Conservation (phyloP, 2,329 filamentous ascomycete species). For the Nothophoma quercina region DNA sequence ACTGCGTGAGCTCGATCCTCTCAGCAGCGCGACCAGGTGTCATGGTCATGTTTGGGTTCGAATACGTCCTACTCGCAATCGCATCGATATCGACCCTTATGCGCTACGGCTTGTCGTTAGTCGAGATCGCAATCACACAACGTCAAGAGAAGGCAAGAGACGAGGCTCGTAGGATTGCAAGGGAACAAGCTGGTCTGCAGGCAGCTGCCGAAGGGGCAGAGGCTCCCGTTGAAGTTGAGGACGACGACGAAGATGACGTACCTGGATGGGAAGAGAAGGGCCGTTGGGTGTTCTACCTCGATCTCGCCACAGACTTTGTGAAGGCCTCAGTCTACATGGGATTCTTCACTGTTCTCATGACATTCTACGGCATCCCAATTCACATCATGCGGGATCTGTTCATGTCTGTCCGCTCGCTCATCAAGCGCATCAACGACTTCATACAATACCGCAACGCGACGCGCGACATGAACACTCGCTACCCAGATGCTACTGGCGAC, state of each 20-base stretch:
- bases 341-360: slow-evolving; percentile 92
- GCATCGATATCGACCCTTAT: slow-evolving; percentile 79
- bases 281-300: slow-evolving; percentile 87
- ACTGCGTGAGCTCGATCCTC: slow-evolving; percentile 82
- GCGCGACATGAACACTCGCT: slow-evolving; percentile 88
- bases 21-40: slow-evolving; percentile 91
- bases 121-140: slow-evolving; percentile 77
- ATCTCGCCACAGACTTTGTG: slow-evolving; percentile 86
- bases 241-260: slow-evolving; percentile 91
- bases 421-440: slow-evolving; percentile 87
- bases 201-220: slow-evolving; percentile 49
- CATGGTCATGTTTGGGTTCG: slow-evolving; percentile 99
- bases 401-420: slow-evolving; percentile 89
- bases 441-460: slow-evolving; percentile 90
- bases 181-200: slow-evolving; percentile 74
- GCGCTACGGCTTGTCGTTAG: slow-evolving; percentile 79
- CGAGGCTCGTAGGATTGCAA: slow-evolving; percentile 49
- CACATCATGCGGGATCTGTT: slow-evolving; percentile 97
- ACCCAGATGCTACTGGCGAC: slow-evolving; percentile 87
- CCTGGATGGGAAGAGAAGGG: slow-evolving; percentile 97
- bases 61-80: slow-evolving; percentile 87
- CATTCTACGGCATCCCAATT: slow-evolving; percentile 93
- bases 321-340: slow-evolving; percentile 88
- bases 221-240: slow-evolving; percentile 59
- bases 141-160: slow-evolving; percentile 73